Evolutionary conservation across 305 asterid species (phyloP).

Genomic region (Solanum hybrid): DNA sequence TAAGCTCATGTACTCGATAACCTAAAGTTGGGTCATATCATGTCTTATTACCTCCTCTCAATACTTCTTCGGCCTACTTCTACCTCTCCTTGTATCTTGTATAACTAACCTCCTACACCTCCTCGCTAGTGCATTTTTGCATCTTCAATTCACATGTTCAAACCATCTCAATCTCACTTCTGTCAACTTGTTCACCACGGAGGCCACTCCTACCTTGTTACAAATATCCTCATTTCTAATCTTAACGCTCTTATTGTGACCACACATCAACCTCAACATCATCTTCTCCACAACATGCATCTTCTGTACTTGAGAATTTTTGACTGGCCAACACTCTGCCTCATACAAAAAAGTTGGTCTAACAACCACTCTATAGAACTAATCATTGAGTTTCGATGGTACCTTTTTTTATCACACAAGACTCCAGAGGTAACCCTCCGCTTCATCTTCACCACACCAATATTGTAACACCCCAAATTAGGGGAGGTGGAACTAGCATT

Average conservation of each 20-base stretch:
- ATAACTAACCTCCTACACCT: neutral
- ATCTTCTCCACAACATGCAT: neutral
- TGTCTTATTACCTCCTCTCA: neutral
- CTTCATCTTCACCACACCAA: neutral
- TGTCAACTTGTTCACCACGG: neutral
- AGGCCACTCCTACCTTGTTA: neutral
- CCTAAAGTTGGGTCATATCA: neutral
- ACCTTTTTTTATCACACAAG: neutral
- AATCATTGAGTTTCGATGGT: neutral
- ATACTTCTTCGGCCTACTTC: neutral
- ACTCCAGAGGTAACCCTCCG: neutral
- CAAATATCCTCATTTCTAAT: neutral
- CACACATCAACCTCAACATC: neutral
- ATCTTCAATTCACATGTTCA: neutral
- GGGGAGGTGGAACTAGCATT: neutral
- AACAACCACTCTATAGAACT: neutral
- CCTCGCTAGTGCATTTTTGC: neutral
- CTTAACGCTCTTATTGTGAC: neutral
- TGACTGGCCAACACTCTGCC: neutral
- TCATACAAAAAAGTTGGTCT: neutral
- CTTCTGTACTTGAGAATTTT: neutral
- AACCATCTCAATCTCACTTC: neutral
- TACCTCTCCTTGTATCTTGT: neutral
- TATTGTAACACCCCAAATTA: neutral
- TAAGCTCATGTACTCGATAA: neutral